phyloP scores from a whole-genome alignment of 129 eudicot species.

The Daucus carota region DNA sequence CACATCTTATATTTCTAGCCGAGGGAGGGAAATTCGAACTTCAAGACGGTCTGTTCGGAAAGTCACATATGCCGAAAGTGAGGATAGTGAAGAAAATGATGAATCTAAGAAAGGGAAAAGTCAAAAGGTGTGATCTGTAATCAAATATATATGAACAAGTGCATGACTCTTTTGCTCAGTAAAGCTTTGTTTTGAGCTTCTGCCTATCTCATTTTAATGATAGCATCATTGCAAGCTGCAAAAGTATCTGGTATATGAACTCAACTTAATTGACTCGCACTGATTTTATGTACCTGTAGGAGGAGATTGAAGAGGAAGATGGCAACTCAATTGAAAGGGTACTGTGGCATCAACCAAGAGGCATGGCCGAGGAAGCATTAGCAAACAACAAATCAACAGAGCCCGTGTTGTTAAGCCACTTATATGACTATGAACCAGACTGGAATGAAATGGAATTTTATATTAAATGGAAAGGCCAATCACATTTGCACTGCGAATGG shows the following conservation, averaged over 20 bases:
- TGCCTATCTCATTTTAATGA: neutral
- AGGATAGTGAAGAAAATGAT: conserved; percentile 79
- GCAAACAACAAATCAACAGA: conserved; percentile 59
- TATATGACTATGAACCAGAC: conserved; percentile 80
- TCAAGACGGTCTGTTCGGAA: conserved; percentile 78
- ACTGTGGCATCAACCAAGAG: conserved; percentile 96
- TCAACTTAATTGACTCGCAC: neutral
- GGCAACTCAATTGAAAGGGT: conserved; percentile 86
- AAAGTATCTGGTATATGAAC: neutral
- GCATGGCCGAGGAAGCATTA: conserved; percentile 85
- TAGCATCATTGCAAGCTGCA: neutral
- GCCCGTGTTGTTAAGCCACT: conserved; percentile 61
- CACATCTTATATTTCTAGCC: conserved; percentile 29
- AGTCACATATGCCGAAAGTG: conserved; percentile 91
- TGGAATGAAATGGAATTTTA: conserved; percentile 81
- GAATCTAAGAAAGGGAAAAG: conserved; percentile 60
- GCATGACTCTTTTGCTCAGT: neutral
- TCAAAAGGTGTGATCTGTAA: conserved; percentile 54
- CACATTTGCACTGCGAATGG: conserved; percentile 97
- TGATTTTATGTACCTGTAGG: conserved; percentile 37
- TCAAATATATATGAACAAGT: neutral
- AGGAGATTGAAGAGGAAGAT: conserved; percentile 85
- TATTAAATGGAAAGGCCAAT: conserved; percentile 98
- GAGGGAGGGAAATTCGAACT: conserved; percentile 59
- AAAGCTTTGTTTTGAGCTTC: neutral